Base-by-base conservation (phyloP, 352 stramenopile genomes). In the Phytophthora fragariaefolia region DNA sequence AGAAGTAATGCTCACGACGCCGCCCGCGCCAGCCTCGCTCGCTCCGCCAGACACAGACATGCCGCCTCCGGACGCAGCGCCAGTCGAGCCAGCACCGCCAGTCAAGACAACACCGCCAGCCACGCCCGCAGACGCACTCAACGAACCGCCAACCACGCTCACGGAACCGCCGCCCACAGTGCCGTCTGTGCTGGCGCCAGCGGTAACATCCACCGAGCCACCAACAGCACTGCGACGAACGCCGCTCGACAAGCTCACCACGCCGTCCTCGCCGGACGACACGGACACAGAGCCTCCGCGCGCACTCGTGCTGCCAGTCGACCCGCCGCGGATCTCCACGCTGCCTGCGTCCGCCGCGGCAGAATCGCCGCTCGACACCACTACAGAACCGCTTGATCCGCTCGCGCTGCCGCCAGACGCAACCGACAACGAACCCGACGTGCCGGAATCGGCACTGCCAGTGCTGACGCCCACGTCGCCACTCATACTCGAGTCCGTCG, bases 401-500 rank as follows among this genome's bases (percentile, higher is more conserved):
- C n/a, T n/a, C n/a, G n/a, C 49, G 30, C 49, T 62, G 20, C 53
- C 15, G 24, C 49, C 27, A 50, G 57, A 64, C 48, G 18, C 57
- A 22, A 62, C 61, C 4, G 61, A 68, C 40, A 71, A 55, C 27
- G 59, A 58, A 5, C 46, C 51, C 38, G 67, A 75, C 24, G 38
- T 28, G 27, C 68, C 68, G 23, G 56, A 59, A 26, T 59, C 66
- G 57, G 66, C 48, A 48, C 57, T 60, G 58, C 61, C 60, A 24
- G 61, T 70, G 26, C 8, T 23, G 13, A 69, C 40, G 20, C 60
- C 34, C 23, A 74, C 62, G 22, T 58, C 56, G 28, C 66, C 66
- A 45, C 59, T 66, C 26, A 48, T 55, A 48, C 66, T 73, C 23
- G 56, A 62, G 24, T 73, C 20, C n/a, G 53, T 66, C 36, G 75